These are phyloP conservation scores for Phaseolus lunatus DNA, from an alignment of 306 rosid species.

Conservation along the genomic window DNA sequence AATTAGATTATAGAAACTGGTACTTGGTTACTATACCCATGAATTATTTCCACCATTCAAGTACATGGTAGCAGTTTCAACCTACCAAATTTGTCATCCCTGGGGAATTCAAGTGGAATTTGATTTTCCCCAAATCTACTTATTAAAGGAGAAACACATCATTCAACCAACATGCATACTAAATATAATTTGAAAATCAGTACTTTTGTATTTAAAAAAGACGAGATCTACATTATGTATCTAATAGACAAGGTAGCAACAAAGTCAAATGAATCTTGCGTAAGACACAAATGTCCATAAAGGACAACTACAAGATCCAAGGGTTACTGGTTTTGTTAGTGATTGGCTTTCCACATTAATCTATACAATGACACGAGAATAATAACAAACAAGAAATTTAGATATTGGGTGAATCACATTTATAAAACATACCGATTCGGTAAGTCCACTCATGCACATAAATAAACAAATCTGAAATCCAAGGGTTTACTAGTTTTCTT, in stretches of 20 bases:
- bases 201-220: conserved; percentile 6
- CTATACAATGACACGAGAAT: conserved; percentile 12
- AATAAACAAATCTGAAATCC: conserved; percentile 82
- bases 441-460: conserved; percentile 91
- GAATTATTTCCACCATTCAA: conserved; percentile 30
- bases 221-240: conserved; percentile 12
- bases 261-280: conserved; percentile 14
- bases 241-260: conserved; percentile 17
- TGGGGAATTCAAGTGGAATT: conserved; percentile 19
- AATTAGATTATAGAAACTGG: conserved; percentile 29
- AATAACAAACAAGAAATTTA: conserved; percentile 42
- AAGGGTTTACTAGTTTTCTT: conserved; percentile 16
- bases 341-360: conserved; percentile 27
- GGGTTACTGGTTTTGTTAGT: conserved; percentile 10
- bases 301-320: conserved; percentile 35
- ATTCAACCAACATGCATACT: conserved; percentile 31
- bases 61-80: conserved; percentile 23
- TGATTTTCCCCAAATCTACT: conserved; percentile 23
- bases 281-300: neutral
- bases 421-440: conserved; percentile 72
- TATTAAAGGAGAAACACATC: conserved; percentile 25
- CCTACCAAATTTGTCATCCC: conserved; percentile 25
- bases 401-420: conserved; percentile 8
- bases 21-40: neutral
- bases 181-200: conserved; percentile 21